Conservation (phyloP, 805 yeast species). For the Zygoascus biomembranicola region DNA sequence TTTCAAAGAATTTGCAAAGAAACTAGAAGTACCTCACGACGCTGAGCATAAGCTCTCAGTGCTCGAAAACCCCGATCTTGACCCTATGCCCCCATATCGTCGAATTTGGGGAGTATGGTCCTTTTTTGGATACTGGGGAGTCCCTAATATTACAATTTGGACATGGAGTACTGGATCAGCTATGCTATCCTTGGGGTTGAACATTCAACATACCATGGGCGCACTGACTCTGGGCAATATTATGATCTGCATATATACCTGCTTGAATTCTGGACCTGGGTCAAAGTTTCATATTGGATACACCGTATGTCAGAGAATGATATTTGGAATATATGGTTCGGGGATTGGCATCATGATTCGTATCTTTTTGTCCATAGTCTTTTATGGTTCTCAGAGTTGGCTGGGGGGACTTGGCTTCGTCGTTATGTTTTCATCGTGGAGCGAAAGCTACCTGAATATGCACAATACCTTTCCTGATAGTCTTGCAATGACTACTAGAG, state of each 20-base stretch:
- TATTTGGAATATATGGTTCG: conserved; percentile 41
- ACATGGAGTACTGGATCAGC: conserved; percentile 42
- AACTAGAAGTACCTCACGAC: conserved; percentile 3
- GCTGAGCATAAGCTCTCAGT: conserved; percentile 1
- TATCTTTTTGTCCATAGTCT: conserved; percentile 9
- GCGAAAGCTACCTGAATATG: conserved; percentile 32
- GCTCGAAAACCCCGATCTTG: conserved; percentile 31
- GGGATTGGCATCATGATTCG: conserved; percentile 35
- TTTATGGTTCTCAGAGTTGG: conserved; percentile 4
- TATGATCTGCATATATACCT: conserved; percentile 33
- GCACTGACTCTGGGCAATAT: conserved; percentile 34
- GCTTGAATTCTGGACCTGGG: conserved; percentile 39
- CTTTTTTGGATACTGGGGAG: conserved; percentile 15
- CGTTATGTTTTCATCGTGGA: conserved; percentile 16
- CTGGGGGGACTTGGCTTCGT: conserved; percentile 36
- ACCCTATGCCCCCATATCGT: conserved; percentile 28
- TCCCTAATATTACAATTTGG: conserved; percentile 32
- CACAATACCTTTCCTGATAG: conserved; percentile 34
- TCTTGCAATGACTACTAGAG: conserved; percentile 26
- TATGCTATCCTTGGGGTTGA: conserved; percentile 37
- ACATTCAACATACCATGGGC: conserved; percentile 39
- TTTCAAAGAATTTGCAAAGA: neutral
- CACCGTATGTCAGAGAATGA: conserved; percentile 35
- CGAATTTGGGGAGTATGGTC: conserved; percentile 13
- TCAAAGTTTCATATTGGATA: conserved; percentile 42